These are phyloP conservation scores for Purpureocillium lavendulum DNA, from an alignment of 2,329 filamentous ascomycete species.

Conservation along the genomic window DNA sequence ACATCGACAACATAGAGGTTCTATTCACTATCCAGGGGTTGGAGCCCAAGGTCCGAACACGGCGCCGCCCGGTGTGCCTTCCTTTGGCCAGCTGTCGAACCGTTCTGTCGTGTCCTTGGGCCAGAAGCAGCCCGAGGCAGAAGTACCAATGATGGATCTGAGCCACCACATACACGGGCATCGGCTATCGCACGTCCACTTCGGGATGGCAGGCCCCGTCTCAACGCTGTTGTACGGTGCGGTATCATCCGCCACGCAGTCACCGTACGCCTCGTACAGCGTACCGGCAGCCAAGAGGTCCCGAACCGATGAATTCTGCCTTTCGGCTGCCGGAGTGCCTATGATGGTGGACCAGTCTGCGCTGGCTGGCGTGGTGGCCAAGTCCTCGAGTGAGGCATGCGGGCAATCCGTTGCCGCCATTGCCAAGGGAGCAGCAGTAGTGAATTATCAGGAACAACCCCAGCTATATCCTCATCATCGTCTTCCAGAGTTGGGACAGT, in stretches of 20 bases:
- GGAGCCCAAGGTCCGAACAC: conserved; percentile 37
- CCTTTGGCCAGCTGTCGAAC: conserved; percentile 23
- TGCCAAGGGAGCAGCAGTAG: conserved; percentile 11
- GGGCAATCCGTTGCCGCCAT: conserved; percentile 31
- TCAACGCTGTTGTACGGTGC: conserved; percentile 45
- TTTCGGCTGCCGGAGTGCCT: conserved; percentile 40
- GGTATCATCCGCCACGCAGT: conserved; percentile 31
- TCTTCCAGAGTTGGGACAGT: conserved; percentile 63
- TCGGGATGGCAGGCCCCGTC: conserved; percentile 38
- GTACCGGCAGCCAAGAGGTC: conserved; percentile 38
- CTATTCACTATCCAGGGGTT: conserved; percentile 37
- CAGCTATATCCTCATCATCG: conserved; percentile 68
- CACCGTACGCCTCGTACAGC: conserved; percentile 20
- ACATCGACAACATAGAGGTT: conserved; percentile 25
- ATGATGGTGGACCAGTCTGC: conserved; percentile 47
- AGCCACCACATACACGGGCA: conserved; percentile 44
- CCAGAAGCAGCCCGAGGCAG: conserved; percentile 34
- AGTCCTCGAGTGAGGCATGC: conserved; percentile 43
- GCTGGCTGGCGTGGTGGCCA: conserved; percentile 46
- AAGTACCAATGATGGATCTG: conserved; percentile 48
- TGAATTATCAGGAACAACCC: conserved; percentile 3
- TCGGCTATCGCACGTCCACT: conserved; percentile 46
- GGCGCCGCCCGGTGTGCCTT: conserved; percentile 22
- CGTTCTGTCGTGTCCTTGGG: conserved; percentile 24
- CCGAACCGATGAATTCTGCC: conserved; percentile 50